Evolutionary conservation across 2,329 filamentous ascomycete genomes (phyloP), one percentile per base, ranked within the genome.

Genomic region (Fusarium robinianum): DNA sequence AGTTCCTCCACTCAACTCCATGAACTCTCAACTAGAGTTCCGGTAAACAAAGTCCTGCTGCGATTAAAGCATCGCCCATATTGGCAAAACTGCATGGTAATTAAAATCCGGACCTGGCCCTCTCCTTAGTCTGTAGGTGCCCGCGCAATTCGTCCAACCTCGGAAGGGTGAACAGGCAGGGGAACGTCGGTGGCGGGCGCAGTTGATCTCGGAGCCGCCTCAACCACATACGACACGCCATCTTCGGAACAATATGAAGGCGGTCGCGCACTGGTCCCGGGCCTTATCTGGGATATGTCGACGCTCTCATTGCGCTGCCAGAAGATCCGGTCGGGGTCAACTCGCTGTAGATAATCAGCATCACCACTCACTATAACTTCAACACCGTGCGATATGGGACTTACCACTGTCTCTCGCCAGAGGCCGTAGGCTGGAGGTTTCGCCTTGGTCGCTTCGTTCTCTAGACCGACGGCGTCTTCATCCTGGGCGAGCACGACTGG

Each of bases 371-470:
- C n/a, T 17, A 18, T 32, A 9, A 16, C 2, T 11, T 7, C 19
- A 25, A 17, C 11, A 11, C 3, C 3, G 5, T 12, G 3, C 6
- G 5, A 5, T 3, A 29, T 8, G 17, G 2, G 33, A 82, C 84
- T 67, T 77, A 88, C 85, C 68, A 94, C 88, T 61, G 86, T 92
- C 66, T 85, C 84, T 38, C 89, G 77, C 88, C 89, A 95, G 1
- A 90, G 72, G 0, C 90, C 90, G 63, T 96, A 96, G 3, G 89
- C 89, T 0, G 91, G 90, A 4, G 91, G 90, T 7, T 83, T 81
- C 14, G 76, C 54, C 57, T 83, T 83, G 27, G 72, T 70, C 0
- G 77, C 70, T 46, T 81, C 77, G 36, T 74, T 78, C 43, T 80
- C 76, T 39, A 76, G 65, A 4, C 77, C 79, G 2, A 72, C 77